Percentiles rank a stretch among this genome's conserved stretches.
These are phyloP conservation scores for Stromatinia cepivora DNA, from an alignment of 2,329 filamentous ascomycete species.

Conservation along the genomic window DNA sequence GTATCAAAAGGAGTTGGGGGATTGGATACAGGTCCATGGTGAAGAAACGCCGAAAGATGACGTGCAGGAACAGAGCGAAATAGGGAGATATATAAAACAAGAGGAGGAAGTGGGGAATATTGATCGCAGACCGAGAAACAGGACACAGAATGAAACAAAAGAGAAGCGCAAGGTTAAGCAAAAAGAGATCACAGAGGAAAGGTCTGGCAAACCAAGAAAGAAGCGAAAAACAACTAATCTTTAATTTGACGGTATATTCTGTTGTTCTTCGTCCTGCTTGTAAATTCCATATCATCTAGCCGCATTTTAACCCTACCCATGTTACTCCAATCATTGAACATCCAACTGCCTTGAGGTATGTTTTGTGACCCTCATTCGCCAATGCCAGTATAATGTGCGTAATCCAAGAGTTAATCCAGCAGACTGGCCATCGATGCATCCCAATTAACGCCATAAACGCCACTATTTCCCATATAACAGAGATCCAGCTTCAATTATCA, in stretches of 20 bases:
- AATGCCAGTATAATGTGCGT: neutral
- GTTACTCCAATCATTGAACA: neutral
- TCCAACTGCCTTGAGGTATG: neutral
- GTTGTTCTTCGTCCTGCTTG: neutral
- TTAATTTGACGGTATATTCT: neutral
- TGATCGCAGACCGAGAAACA: neutral
- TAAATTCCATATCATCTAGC: neutral
- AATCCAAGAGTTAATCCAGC: neutral
- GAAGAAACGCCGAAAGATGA: neutral
- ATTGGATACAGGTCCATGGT: neutral
- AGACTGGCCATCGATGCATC: neutral
- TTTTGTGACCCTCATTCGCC: neutral
- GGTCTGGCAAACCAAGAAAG: neutral
- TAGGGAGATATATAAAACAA: neutral
- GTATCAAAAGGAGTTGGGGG: constrained; percentile 2
- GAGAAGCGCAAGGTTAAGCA: neutral
- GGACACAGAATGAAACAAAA: neutral
- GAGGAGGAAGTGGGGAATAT: neutral
- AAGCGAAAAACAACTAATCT: neutral
- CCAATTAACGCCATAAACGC: neutral
- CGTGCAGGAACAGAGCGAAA: neutral
- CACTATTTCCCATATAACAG: neutral
- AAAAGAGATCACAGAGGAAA: neutral
- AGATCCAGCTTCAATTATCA: neutral
- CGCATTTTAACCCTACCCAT: neutral